phyloP scores from a whole-genome alignment of 129 eudicot species.

The Solidago caesia region DNA sequence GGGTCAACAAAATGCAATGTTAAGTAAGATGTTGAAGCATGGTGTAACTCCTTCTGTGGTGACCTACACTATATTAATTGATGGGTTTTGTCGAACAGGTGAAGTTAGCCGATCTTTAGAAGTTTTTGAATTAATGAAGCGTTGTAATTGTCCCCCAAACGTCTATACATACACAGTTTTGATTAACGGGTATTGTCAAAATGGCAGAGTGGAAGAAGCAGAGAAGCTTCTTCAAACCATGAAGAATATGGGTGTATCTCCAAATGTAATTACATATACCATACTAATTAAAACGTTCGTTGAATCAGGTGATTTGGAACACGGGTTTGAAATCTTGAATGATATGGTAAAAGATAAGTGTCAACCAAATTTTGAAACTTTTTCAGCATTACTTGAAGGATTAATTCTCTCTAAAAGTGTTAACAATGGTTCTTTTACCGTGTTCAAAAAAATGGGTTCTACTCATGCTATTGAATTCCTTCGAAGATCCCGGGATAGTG shows the following conservation, averaged over 20 bases:
- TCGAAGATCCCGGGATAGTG: constrained; percentile 20
- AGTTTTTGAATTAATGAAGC: constrained; percentile 41
- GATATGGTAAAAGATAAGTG: constrained; percentile 33
- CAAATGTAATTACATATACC: constrained; percentile 34
- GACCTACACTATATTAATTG: constrained; percentile 42
- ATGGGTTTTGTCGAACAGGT: constrained; percentile 32
- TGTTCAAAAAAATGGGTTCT: constrained; percentile 25
- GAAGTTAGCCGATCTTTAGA: constrained; percentile 19
- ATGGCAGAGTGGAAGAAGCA: constrained; percentile 34
- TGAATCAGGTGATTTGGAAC: constrained; percentile 20
- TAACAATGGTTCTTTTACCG: not conserved
- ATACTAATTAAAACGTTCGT: constrained; percentile 30
- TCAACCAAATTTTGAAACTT: constrained; percentile 29
- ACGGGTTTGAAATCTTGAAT: constrained; percentile 30
- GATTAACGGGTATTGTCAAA: constrained; percentile 33
- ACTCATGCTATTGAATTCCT: constrained; percentile 19
- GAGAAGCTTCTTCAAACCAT: constrained; percentile 30
- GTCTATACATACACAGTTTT: constrained; percentile 42
- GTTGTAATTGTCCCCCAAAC: constrained; percentile 35
- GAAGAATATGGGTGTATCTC: constrained; percentile 24
- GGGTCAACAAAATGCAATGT: constrained; percentile 31
- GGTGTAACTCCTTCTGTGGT: constrained; percentile 48
- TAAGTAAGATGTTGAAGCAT: constrained; percentile 43
- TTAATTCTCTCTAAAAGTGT: constrained; percentile 10
- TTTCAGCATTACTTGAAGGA: constrained; percentile 28